A percentile compares a stretch with the other conserved stretches of the same genome.
These are phyloP conservation scores for Endotrypanum monterogeii DNA, from an alignment of 208 protist genomes.

Conservation along the genomic window DNA sequence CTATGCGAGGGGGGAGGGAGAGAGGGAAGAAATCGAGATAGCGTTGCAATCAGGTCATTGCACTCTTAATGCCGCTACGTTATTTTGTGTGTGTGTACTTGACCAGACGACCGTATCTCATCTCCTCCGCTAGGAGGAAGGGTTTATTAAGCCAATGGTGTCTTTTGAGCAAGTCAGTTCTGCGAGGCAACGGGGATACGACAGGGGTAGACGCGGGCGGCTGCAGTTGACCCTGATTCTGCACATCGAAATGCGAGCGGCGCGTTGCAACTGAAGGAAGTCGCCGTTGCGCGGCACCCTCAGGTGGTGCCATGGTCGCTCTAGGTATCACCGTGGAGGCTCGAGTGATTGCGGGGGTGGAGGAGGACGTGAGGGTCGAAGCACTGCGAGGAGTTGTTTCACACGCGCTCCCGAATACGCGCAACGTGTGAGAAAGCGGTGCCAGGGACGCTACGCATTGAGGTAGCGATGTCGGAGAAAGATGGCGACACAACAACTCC, in stretches of 20 bases:
- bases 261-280: not conserved
- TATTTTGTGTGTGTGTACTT: conserved; percentile 7
- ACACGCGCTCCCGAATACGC: not conserved
- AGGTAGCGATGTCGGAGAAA: not conserved
- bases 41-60: not conserved
- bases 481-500: conserved; percentile 20
- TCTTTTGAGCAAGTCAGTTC: conserved; percentile 25
- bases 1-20: not conserved
- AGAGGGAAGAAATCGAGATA: not conserved
- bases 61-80: conserved; percentile 6
- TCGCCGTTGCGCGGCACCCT: not conserved
- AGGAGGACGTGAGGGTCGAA: not conserved
- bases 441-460: not conserved
- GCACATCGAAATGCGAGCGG: not conserved
- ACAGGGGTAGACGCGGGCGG: not conserved
- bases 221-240: not conserved
- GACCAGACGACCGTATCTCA: conserved; percentile 45
- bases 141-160: conserved; percentile 28
- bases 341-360: too few relatives aligned
- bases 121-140: conserved; percentile 41
- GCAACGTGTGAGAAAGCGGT: not conserved
- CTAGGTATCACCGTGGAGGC: not conserved
- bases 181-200: conserved; percentile 30
- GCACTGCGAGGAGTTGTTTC: not conserved
- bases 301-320: not conserved